Percentiles rank a stretch among this genome's conserved stretches.
Conservation (phyloP, 192 early-diverging fungal species). For the Umbelopsis sp. region DNA sequence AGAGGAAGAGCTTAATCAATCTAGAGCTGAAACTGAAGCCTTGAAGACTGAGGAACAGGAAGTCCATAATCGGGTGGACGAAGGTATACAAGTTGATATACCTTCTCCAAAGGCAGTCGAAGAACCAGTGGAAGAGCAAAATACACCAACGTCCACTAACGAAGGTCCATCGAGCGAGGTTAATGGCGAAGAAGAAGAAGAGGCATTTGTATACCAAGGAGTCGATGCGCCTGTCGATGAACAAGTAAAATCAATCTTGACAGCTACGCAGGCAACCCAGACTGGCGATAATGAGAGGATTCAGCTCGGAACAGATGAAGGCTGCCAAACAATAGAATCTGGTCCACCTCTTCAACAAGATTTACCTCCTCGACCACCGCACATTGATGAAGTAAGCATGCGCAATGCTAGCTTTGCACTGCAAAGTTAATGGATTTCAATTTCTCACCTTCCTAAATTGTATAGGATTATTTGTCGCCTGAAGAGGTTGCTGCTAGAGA, state of each 20-base stretch:
- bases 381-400: background rate
- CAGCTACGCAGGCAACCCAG: background rate
- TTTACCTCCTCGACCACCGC: background rate
- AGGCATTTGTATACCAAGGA: slow-evolving; percentile 32
- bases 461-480: background rate
- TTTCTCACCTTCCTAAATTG: background rate
- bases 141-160: background rate
- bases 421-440: too few species aligned
- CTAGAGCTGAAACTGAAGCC: background rate
- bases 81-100: slow-evolving; percentile 27
- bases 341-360: too few species aligned
- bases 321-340: too few species aligned
- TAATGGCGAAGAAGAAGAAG: slow-evolving; percentile 35
- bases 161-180: slow-evolving; percentile 9
- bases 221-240: background rate
- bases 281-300: background rate
- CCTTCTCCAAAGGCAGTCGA: slow-evolving; percentile 21
- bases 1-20: slow-evolving; percentile 15
- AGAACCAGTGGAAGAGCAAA: background rate
- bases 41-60: slow-evolving; percentile 17
- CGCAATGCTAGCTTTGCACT: too few species aligned
- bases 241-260: background rate
- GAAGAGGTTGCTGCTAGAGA: slow-evolving; percentile 16
- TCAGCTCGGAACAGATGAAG: background rate
- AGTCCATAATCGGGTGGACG: slow-evolving; percentile 18